These are phyloP conservation scores for Wickerhamomyces alni DNA, from an alignment of 805 yeast species.

Conservation along the genomic window DNA sequence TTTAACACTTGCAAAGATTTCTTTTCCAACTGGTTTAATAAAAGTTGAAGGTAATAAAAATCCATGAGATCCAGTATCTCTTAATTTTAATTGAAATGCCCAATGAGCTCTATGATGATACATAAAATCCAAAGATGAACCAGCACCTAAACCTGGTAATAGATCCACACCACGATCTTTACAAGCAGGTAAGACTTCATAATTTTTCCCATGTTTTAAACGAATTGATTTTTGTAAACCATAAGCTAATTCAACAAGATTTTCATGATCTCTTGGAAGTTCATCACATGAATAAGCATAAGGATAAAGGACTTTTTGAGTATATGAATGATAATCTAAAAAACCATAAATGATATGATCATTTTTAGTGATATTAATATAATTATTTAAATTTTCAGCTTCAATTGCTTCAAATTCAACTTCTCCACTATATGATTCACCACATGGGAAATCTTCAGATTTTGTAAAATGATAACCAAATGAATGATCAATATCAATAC, in stretches of 20 bases:
- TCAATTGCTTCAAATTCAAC: slow-evolving; percentile 62
- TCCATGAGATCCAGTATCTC: slow-evolving; percentile 82
- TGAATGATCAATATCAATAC: slow-evolving; percentile 84
- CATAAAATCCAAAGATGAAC: slow-evolving; percentile 78
- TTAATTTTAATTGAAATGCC: slow-evolving; percentile 78
- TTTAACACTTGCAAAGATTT: slow-evolving; percentile 60
- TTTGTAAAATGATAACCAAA: slow-evolving; percentile 68
- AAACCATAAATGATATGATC: slow-evolving; percentile 67
- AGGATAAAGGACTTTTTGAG: slow-evolving; percentile 79
- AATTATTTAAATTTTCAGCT: slow-evolving; percentile 41
- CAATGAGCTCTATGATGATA: slow-evolving; percentile 75
- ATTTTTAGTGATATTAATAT: slow-evolving; percentile 34
- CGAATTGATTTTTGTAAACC: slow-evolving; percentile 75
- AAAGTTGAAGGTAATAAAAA: slow-evolving; percentile 66
- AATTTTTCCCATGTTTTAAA: slow-evolving; percentile 52
- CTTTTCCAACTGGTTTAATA: slow-evolving; percentile 73
- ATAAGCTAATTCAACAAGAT: slow-evolving; percentile 72
- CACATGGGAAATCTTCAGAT: slow-evolving; percentile 65
- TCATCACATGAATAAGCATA: slow-evolving; percentile 75
- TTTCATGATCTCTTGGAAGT: slow-evolving; percentile 74
- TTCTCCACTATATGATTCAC: slow-evolving; percentile 80
- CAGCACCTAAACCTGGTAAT: slow-evolving; percentile 70
- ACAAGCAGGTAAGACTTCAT: slow-evolving; percentile 73
- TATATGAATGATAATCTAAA: slow-evolving; percentile 78
- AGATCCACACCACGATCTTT: slow-evolving; percentile 71